phyloP scores from a whole-genome alignment of 495 filamentous ascomycete genomes.

The Hypoxylon subgilvum region DNA sequence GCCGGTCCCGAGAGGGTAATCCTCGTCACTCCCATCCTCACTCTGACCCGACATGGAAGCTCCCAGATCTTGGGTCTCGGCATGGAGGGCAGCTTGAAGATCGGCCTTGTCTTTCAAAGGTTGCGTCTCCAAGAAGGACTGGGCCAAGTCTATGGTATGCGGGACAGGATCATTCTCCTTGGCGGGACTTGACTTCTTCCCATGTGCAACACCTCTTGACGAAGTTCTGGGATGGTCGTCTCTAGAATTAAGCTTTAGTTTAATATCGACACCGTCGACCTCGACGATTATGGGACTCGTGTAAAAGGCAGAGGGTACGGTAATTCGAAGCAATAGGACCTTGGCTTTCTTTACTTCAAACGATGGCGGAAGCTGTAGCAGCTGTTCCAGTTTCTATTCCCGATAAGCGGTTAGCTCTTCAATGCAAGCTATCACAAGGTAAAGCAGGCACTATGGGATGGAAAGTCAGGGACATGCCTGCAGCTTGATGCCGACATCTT shows the following conservation, averaged over 20 bases:
- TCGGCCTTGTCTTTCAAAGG: conserved; percentile 74
- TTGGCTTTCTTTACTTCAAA: conserved; percentile 73
- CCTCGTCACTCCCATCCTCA: conserved; percentile 70
- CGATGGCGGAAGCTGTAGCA: conserved; percentile 72
- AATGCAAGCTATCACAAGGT: conserved; percentile 15
- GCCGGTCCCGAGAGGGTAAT: conserved; percentile 71
- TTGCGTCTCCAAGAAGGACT: conserved; percentile 85
- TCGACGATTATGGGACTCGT: conserved; percentile 78
- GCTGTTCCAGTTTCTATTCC: conserved; percentile 71
- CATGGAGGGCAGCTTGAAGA: conserved; percentile 75
- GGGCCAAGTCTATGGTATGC: conserved; percentile 80
- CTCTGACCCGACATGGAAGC: conserved; percentile 59
- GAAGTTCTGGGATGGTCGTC: conserved; percentile 29
- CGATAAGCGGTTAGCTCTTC: conserved; percentile 29
- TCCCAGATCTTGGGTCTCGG: conserved; percentile 68
- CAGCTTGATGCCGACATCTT: conserved; percentile 76
- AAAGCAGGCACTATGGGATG: conserved; percentile 7
- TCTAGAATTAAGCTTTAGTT: conserved; percentile 53
- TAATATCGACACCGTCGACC: conserved; percentile 75
- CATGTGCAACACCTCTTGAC: conserved; percentile 35
- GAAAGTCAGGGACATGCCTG: conserved; percentile 59
- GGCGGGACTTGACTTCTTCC: conserved; percentile 36
- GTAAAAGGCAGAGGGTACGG: conserved; percentile 81
- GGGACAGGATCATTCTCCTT: conserved; percentile 61
- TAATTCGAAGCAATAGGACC: conserved; percentile 72